These are phyloP conservation scores for Funneliformis geosporum DNA, from an alignment of 192 early-diverging fungal genomes.

Conservation along the genomic window DNA sequence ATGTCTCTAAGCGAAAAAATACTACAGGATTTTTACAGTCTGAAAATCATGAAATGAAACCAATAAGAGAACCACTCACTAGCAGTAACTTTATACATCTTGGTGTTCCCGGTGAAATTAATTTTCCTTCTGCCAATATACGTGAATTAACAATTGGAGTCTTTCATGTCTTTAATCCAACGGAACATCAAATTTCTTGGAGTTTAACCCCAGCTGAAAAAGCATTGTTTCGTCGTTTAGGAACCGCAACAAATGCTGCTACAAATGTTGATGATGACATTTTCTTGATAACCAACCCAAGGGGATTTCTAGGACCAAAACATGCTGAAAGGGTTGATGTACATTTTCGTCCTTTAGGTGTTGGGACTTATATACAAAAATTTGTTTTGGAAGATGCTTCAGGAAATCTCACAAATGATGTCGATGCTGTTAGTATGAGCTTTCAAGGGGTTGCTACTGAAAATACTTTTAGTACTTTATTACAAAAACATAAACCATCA, in stretches of 20 bases:
- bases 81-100: constrained; percentile 20
- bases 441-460: background rate
- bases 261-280: constrained; percentile 18
- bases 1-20: background rate
- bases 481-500: constrained; percentile 6
- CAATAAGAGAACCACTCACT: constrained; percentile 5
- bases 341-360: constrained; percentile 6
- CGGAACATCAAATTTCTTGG: constrained; percentile 1
- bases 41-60: constrained; percentile 18
- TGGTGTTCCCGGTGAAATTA: constrained; percentile 16
- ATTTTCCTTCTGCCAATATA: constrained; percentile 7
- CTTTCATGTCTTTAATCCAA: constrained; percentile 28
- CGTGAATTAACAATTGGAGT: constrained; percentile 16
- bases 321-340: constrained; percentile 25
- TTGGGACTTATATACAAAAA: constrained; percentile 23
- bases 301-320: constrained; percentile 13
- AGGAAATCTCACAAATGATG: background rate
- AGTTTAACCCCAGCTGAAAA: background rate
- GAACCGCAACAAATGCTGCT: background rate
- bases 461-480: constrained; percentile 16
- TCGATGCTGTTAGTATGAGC: background rate
- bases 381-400: constrained; percentile 19
- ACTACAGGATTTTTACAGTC: background rate
- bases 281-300: background rate
- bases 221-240: constrained; percentile 18